Evolutionary conservation across 2,329 filamentous ascomycete species (phyloP), one percentile per base, ranked within the genome.

Genomic region (Microsporum audouinii): DNA sequence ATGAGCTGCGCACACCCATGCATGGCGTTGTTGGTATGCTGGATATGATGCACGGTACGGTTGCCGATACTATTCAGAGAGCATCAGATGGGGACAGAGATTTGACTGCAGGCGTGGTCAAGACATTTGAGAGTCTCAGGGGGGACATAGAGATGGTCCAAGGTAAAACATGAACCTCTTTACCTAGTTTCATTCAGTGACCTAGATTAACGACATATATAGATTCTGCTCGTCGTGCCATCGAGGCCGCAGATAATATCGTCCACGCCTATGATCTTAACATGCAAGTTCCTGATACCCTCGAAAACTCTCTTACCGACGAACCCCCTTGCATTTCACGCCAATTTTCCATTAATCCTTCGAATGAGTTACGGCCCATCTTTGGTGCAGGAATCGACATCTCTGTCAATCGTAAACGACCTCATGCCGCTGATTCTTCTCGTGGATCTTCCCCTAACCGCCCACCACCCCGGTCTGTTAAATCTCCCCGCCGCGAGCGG

Each of bases 1-100:
- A 89, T 66, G 86, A 89, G 69, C 71, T 89, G 55, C 78, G 86
- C 63, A 89, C 86, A 2, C 86, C 86, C 1, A 88, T 89, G 85
- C 86, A 89, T 71, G 86, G 86, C 47, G 84, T 89, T 5, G 85
- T 89, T 12, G 86, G 86, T 5, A 88, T 88, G 86, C 74, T 89
- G 49, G 86, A 89, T 72, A 84, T 89, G 63, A 88, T 89, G 84
- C 84, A 88, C 72, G 84, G 85, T 2, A 88, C 84, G 1, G 84
- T 88, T 1, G 79, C 86, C 62, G 86, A 88, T 68, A 83, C 84
- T 17, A 79, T 84, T 5, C 79, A 82, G 63, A 78, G 76, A 41
- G 79, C 82, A 63, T 72, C 74, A 7, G 79, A 82, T 62, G 55
- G 34, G 23, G 36, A 41, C 14, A 31, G 36, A n/a, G 68, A 31